A percentile compares a stretch with the other conserved stretches of the same genome.
Evolutionary conservation across 83 land plant genomes (phyloP).

Genomic region (Picea engelmannii): DNA sequence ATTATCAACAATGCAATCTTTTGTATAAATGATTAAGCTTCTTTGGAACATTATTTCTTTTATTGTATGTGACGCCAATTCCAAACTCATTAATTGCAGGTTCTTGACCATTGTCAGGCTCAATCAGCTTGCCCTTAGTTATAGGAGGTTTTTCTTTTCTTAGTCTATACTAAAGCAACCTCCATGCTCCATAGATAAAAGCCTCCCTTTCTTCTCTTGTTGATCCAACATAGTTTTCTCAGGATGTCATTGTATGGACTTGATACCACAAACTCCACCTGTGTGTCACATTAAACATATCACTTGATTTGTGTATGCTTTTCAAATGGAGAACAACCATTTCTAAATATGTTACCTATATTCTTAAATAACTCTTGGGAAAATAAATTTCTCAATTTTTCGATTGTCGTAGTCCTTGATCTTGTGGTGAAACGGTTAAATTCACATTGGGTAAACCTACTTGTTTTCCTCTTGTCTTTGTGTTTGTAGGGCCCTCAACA

Average conservation of each 20-base stretch:
- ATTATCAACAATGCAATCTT: slow-evolving; percentile 62
- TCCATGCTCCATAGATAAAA: not conserved
- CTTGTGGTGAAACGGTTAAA: not conserved
- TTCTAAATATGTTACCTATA: not conserved
- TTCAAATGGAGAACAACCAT: not conserved
- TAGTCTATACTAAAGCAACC: not conserved
- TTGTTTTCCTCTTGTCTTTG: not conserved
- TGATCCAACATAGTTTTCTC: not conserved
- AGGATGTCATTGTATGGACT: not conserved
- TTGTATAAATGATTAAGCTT: slow-evolving; percentile 36
- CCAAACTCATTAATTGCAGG: not conserved
- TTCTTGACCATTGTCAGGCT: not conserved
- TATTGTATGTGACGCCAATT: not conserved
- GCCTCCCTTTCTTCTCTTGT: not conserved
- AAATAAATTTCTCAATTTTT: too few species aligned
- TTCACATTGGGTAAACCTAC: too few species aligned
- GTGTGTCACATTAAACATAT: not conserved
- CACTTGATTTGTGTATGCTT: too few species aligned
- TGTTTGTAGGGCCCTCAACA: too few species aligned
- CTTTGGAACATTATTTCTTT: not conserved
- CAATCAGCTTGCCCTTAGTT: not conserved
- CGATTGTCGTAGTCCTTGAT: not conserved
- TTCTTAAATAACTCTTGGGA: too few species aligned
- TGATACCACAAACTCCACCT: not conserved
- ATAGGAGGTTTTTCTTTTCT: not conserved